These are phyloP conservation scores for Verticillium nonalfalfae DNA, from an alignment of 2,329 filamentous ascomycete species.

Conservation along the genomic window DNA sequence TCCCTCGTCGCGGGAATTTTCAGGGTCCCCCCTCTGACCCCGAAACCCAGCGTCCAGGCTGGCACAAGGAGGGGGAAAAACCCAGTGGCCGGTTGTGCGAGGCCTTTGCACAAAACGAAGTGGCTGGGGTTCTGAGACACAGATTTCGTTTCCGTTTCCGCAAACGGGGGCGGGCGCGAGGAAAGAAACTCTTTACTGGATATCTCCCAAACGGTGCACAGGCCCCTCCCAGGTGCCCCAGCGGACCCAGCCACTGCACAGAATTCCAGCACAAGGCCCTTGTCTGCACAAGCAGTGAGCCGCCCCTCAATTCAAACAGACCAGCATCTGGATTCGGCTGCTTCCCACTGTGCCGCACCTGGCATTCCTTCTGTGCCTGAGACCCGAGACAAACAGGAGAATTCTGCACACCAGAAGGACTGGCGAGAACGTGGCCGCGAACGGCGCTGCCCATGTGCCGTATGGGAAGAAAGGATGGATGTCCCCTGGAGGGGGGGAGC, in stretches of 20 bases:
- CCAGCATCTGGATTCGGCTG: no score
- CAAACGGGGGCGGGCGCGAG: not conserved
- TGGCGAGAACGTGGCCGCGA: not conserved
- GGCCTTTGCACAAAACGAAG: not conserved
- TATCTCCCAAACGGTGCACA: no score
- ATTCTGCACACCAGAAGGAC: no score
- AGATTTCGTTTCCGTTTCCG: not conserved
- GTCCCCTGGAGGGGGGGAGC: not conserved
- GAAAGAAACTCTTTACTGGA: no score
- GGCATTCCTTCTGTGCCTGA: no score
- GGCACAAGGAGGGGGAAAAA: not conserved
- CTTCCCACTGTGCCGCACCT: no score
- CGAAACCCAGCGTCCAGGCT: not conserved
- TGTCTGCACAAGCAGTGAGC: no score
- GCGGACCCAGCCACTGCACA: no score
- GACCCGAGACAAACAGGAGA: no score
- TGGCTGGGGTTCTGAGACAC: not conserved
- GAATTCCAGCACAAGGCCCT: no score
- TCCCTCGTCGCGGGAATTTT: not conserved
- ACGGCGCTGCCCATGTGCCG: not conserved
- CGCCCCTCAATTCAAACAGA: no score
- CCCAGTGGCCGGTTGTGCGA: not conserved
- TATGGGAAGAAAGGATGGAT: not conserved
- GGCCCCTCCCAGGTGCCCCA: no score
- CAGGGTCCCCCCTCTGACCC: not conserved